Percentiles rank a stretch among this genome's conserved stretches.
These are phyloP conservation scores for Monilinia polystroma DNA, from an alignment of 2,329 filamentous ascomycete species.

Conservation along the genomic window DNA sequence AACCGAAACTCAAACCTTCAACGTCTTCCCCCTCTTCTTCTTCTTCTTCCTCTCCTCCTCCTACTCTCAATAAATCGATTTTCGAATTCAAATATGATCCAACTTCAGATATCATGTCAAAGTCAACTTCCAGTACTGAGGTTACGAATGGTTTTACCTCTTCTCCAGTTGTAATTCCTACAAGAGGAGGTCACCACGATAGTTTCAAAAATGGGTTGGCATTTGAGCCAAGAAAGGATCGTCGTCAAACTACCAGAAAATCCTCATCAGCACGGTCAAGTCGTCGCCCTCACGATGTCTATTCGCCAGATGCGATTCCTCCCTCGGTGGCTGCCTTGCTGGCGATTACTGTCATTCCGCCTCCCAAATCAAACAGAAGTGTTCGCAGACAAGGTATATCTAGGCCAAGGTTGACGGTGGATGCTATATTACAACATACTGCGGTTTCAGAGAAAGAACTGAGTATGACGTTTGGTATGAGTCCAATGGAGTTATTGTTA, in stretches of 20 bases:
- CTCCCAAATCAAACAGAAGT: conserved; percentile 41
- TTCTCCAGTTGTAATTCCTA: conserved; percentile 32
- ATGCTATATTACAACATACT: conserved; percentile 55
- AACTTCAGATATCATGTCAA: conserved; percentile 13
- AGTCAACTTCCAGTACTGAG: conserved; percentile 5
- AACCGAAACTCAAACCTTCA: conserved; percentile 8
- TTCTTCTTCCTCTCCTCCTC: not conserved
- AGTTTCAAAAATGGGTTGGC: conserved; percentile 25
- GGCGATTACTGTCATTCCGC: conserved; percentile 60
- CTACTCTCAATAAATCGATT: not conserved
- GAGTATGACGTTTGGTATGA: conserved; percentile 53
- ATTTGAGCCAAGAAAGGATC: conserved; percentile 31
- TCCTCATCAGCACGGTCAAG: conserved; percentile 23
- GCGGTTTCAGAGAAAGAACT: conserved; percentile 54
- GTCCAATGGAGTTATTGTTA: conserved; percentile 58
- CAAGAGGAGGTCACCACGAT: conserved; percentile 33
- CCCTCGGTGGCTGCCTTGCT: conserved; percentile 60
- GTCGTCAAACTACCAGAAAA: conserved; percentile 29
- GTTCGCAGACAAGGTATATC: conserved; percentile 27
- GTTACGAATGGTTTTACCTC: conserved; percentile 7
- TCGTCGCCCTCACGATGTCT: conserved; percentile 45
- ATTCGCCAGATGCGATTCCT: conserved; percentile 55
- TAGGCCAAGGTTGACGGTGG: conserved; percentile 51
- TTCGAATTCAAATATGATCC: conserved; percentile 12
- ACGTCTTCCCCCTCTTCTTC: not conserved